Base-by-base conservation (phyloP, 225 moss, liverwort and hornwort species). In the Lunularia cruciata region DNA sequence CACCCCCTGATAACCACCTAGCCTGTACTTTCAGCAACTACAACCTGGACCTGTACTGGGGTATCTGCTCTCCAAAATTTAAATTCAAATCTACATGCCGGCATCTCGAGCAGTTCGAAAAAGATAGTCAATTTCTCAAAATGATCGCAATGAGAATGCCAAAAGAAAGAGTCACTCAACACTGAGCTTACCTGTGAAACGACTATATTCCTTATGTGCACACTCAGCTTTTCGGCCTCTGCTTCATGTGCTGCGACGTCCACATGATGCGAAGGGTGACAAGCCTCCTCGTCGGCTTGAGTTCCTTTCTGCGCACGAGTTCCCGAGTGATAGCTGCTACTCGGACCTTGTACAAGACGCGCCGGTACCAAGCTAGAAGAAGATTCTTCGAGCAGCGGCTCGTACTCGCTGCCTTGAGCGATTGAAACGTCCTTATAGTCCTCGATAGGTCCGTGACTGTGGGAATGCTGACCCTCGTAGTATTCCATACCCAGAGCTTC, bases 401-500 rank as follows among this genome's bases (percentile, higher is more conserved):
- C 38, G 20, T 66, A 56, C 2, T 42, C 30, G n/a, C 47, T 60
- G 22, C 11, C 49, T 43, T 68, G 14, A 10, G n/a, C 6, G 20
- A 16, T 37, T 27, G 39, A 47, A 33, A 11, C 63, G 11, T 45
- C 37, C 53, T 23, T 26, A 61, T 68, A 52, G 8, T 56, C n/a
- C 35, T 68, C 70, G 13, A 12, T 32, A 26, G 66, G 51, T 26
- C 45, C 48, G n/a, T 65, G 64, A 26, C 56, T 42, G 18, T 72
- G 65, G 20, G 71, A 70, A 14, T 72, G 66, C 52, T 85, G 82
- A 1, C 72, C 57, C 28, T 89, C 86, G 77, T 88, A 95, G 68
- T 80, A 88, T 34, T 84, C 88, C 25, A 88, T 95, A 25, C 87
- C 85, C 14, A 88, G 34, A 18, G 87, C 88, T 57, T 95, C 95